Percentiles rank a stretch among this genome's conserved stretches.
phyloP scores from a whole-genome alignment of 768 basidiomycete species.

The Macrolepiota fuliginosa region DNA sequence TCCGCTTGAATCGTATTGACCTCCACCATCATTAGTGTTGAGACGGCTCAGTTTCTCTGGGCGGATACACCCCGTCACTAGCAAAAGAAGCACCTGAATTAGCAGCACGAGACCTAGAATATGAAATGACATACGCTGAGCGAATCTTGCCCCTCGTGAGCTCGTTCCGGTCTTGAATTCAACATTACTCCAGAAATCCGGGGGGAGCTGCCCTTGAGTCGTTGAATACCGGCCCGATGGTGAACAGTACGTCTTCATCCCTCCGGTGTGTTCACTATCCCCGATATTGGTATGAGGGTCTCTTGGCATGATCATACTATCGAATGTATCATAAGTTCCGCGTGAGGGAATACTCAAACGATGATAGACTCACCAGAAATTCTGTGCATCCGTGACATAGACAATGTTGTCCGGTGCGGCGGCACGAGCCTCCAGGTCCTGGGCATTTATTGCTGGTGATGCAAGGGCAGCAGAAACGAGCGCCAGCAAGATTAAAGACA shows the following conservation, averaged over 20 bases:
- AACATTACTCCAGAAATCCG: slow-evolving; percentile 50
- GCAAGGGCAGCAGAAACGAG: background rate
- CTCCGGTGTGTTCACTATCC: slow-evolving; percentile 53
- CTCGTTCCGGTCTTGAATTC: slow-evolving; percentile 42
- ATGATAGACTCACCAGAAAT: slow-evolving; percentile 40
- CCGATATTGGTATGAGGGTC: slow-evolving; percentile 51
- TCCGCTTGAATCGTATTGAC: slow-evolving; percentile 57
- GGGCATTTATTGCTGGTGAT: background rate
- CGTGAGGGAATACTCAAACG: no score
- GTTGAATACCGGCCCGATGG: slow-evolving; percentile 35
- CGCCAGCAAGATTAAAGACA: background rate
- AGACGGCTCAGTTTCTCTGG: slow-evolving; percentile 39
- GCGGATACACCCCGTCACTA: slow-evolving; percentile 55
- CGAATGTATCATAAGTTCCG: no score
- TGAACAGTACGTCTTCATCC: slow-evolving; percentile 55
- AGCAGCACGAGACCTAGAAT: background rate
- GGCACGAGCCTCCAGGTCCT: background rate
- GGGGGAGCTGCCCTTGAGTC: slow-evolving; percentile 43
- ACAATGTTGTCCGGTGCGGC: slow-evolving; percentile 43
- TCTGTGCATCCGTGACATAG: slow-evolving; percentile 38
- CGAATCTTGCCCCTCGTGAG: slow-evolving; percentile 37
- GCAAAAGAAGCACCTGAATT: background rate
- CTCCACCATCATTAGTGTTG: slow-evolving; percentile 45
- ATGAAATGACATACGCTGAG: slow-evolving; percentile 35
- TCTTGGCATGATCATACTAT: slow-evolving; percentile 21